Evolutionary conservation across 176 grass and related monocot species (phyloP).

Genomic region (Oryza rufipogon): DNA sequence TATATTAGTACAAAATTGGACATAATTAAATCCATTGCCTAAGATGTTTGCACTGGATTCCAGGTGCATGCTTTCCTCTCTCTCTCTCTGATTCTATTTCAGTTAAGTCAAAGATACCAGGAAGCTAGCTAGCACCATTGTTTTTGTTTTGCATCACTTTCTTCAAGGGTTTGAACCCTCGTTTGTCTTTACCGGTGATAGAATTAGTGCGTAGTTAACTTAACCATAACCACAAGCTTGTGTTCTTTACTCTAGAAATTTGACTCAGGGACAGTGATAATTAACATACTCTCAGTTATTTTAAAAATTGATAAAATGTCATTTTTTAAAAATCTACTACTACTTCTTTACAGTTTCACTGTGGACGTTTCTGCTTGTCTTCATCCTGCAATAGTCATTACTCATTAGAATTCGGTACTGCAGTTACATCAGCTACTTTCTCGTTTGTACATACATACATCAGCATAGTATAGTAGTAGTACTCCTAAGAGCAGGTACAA

Average conservation of each 20-base stretch:
- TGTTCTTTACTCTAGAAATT: not conserved
- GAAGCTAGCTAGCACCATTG: not conserved
- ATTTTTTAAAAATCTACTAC: not conserved
- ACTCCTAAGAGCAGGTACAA: not conserved
- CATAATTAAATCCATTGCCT: not conserved
- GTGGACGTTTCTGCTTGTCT: not conserved
- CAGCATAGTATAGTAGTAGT: not conserved
- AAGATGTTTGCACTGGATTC: constrained; percentile 19
- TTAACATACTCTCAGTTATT: not conserved
- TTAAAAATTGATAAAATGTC: not conserved
- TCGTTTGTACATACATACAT: not conserved
- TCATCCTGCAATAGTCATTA: not conserved
- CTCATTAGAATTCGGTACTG: not conserved
- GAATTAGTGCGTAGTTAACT: not conserved
- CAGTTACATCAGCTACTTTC: not conserved
- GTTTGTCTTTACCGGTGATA: not conserved
- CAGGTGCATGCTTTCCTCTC: not conserved
- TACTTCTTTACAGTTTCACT: not conserved
- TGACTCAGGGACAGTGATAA: not conserved
- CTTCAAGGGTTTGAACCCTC: constrained; percentile 30
- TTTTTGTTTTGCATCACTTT: constrained; percentile 20
- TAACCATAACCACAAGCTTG: not conserved
- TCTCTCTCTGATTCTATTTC: not conserved
- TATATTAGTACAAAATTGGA: not conserved
- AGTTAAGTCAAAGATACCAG: constrained; percentile 21